Evolutionary conservation across 805 yeast species (phyloP).

Genomic region (Candida michaelii): DNA sequence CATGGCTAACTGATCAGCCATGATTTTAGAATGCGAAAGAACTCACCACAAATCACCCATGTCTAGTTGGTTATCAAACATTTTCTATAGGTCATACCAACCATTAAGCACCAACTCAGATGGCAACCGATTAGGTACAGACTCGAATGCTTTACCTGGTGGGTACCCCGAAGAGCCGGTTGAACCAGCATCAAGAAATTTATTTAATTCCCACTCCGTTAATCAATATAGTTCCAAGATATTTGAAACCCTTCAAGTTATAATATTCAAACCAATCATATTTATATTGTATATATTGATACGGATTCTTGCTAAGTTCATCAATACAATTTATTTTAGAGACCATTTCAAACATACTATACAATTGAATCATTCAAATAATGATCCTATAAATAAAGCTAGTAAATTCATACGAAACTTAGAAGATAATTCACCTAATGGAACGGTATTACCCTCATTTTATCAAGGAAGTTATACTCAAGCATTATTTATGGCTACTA

Average conservation of each 20-base stretch:
- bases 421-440: slow-evolving; percentile 38
- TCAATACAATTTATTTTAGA: slow-evolving; percentile 26
- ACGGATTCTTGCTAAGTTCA: slow-evolving; percentile 23
- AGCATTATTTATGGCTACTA: slow-evolving; percentile 69
- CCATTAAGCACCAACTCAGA: slow-evolving; percentile 9
- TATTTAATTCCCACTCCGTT: slow-evolving; percentile 21
- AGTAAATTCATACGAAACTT: slow-evolving; percentile 50
- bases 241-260: slow-evolving; percentile 12
- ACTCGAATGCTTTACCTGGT: slow-evolving; percentile 21
- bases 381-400: slow-evolving; percentile 55
- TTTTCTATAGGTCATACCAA: slow-evolving; percentile 12
- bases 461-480: slow-evolving; percentile 78
- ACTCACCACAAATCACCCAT: background rate
- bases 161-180: slow-evolving; percentile 19
- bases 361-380: slow-evolving; percentile 14
- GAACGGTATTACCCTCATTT: slow-evolving; percentile 43
- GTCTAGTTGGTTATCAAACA: slow-evolving; percentile 14
- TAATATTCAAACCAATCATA: slow-evolving; percentile 26
- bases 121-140: background rate
- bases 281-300: slow-evolving; percentile 22
- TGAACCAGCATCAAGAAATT: slow-evolving; percentile 13
- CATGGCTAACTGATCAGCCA: too few relatives aligned
- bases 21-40: slow-evolving; percentile 5
- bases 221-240: slow-evolving; percentile 5
- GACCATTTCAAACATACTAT: slow-evolving; percentile 16